Evolutionary conservation across 2,329 filamentous ascomycete genomes (phyloP), one percentile per base, ranked within the genome.

Genomic region (Cyphellophora attinorum): DNA sequence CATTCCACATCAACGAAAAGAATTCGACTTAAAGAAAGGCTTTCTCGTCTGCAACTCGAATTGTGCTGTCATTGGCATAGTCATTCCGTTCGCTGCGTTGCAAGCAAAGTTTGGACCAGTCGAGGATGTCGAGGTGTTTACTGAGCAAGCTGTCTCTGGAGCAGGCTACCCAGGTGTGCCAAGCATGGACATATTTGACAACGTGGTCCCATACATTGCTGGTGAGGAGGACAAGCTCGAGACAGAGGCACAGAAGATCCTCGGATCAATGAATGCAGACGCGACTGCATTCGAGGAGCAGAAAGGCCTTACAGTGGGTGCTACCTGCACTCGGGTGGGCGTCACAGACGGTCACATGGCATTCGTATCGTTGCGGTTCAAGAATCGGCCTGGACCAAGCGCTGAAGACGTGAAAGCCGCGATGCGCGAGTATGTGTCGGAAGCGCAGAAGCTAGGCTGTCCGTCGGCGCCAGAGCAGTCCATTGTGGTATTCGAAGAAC

Each of bases 21-120:
- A 81, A 28, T 75, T 82, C 58, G 66, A 67, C 17, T 69, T 94
- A 29, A 67, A 81, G 43, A 86, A 83, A 62, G 91, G 91, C 15
- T 94, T 96, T 66, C 66, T 96, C 23, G 85, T 95, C 41, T 96
- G 89, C 73, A 96, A 96, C 68, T 93, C 85, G 46, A 96, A 96
- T 67, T 98, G 91, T 64, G 89, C 89, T 37, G 89, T 95, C 53
- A 94, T 96, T 51, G 89, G 89, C 31, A 76, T 96, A 39, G 89
- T 95, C 41, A 93, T 94, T 44, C 91, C 91, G 15, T 89, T 95
- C 54, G 86, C 86, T 8, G 89, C 89, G 11, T 75, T 96, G 21
- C 83, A 93, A 59, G 75, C 79, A 34, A 78, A 75, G 50, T 94
- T 96, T 52, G 91, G 89, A 29, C 78, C 80, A n/a, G 68, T 80